A percentile compares a stretch with the other conserved stretches of the same genome.
phyloP scores from a whole-genome alignment of 1,284 basidiomycete genomes.

The Trichosporon sp. region DNA sequence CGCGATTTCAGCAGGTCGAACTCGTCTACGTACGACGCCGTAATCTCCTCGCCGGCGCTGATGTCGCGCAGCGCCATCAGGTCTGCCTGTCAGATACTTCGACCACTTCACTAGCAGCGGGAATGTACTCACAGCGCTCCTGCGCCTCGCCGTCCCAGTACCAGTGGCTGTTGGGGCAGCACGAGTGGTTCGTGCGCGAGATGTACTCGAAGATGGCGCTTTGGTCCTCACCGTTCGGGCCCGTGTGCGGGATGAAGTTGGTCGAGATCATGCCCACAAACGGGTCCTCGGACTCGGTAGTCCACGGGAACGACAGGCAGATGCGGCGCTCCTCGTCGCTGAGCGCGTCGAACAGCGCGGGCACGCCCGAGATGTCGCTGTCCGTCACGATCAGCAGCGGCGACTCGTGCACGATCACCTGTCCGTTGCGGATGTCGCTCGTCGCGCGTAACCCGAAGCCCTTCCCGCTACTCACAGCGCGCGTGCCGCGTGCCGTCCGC shows the following conservation, averaged over 20 bases:
- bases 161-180: slow-evolving; percentile 29
- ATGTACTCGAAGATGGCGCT: slow-evolving; percentile 25
- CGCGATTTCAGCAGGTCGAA: background rate
- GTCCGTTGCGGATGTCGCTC: background rate
- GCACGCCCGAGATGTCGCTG: background rate
- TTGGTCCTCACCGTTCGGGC: background rate
- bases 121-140: slow-evolving; percentile 13
- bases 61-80: slow-evolving; percentile 20
- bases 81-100: slow-evolving; percentile 9
- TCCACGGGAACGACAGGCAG: background rate
- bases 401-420: slow-evolving; percentile 2
- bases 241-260: slow-evolving; percentile 9
- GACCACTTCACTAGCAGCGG: no score
- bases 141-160: slow-evolving; percentile 17
- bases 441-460: background rate
- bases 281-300: background rate
- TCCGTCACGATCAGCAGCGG: background rate
- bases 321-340: background rate
- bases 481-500: background rate
- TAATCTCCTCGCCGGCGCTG: slow-evolving; percentile 18
- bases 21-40: slow-evolving; percentile 18
- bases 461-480: background rate
- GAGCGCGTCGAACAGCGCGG: background rate
- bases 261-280: slow-evolving; percentile 2
- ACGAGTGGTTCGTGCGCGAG: slow-evolving; percentile 28